Base-by-base conservation (phyloP, 1,139 yeast genomes). In the Protomyces macrosporus region DNA sequence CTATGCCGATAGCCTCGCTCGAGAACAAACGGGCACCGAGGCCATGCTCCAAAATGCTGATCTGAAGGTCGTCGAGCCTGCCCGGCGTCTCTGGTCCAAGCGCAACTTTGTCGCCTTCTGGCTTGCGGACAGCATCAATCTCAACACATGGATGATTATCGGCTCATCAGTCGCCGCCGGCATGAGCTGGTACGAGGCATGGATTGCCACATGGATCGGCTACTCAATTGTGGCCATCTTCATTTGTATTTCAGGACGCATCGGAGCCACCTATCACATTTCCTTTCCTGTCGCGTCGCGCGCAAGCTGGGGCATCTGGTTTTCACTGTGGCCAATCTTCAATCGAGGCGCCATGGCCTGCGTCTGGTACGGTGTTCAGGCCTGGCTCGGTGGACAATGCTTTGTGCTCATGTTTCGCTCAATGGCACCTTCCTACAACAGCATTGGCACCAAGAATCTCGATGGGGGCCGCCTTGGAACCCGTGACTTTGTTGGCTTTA, bases 121-220 rank as follows among this genome's bases (percentile, higher is more conserved):
- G 69, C 55, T 67, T n/a, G 55, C 65, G 5, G 69, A 67, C 56
- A 60, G 95, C 34, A 87, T 90, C 76, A 89, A 89, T 74, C 85
- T 90, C 70, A 88, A 87, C 72, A 88, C 96, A 9, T 89, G 95
- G 91, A 91, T 88, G 76, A 88, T 90, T 53, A 40, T 59, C 9
- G 57, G 51, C n/a, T 42, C 60, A 1, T 36, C 60, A 3, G 42
- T 72, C 42, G 67, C 69, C 9, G 69, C 68, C 40, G 78, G 78
- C 30, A 66, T 76, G 64, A 72, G 76, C 1, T 75, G 76, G 74
- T 69, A 72, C 65, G 75, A 75, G 65, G 77, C 78, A 14, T 67
- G 76, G 39, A 62, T 71, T 23, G 70, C 72, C 40, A 70, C 71
- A 53, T 73, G 74, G 52, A 69, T 76, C 10, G 79, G 78, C 14